Base-by-base conservation (phyloP, 2,329 filamentous ascomycete species). In the Parasarocladium wereldwijsianum region DNA sequence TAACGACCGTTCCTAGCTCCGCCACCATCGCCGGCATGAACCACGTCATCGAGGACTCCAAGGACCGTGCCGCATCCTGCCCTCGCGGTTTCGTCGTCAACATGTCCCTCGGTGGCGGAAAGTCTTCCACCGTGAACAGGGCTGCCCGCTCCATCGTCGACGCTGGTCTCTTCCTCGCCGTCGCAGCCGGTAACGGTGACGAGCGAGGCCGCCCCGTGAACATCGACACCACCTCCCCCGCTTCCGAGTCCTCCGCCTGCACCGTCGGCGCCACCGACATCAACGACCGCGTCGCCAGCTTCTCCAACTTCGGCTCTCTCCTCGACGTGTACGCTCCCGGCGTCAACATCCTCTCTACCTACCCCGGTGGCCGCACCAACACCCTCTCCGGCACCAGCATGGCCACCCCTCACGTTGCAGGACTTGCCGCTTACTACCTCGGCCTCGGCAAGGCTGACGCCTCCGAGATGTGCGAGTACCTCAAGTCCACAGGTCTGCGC, bases 341-440 rank as follows among this genome's bases (percentile, higher is more conserved):
- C 27, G 58, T 64, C 34, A 40, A 55, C 34, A 57, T 68, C 17
- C 39, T 57, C 4, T 61, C 54, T 31, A 46, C 55, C 29, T 59
- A 55, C 34, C 57, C 59, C 18, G 57, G 57, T 32, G 64, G 64
- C 45, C 34, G 40, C 12, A 55, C 37, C 42, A 45, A 62, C 37
- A 57, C 47, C 14, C 45, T 65, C 29, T 59, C 54, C 37, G 63
- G 62, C 32, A 65, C 62, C 32, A 60, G 60, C 21, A 74, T 73
- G 69, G 69, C 72, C 13, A 60, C 63, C 4, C 73, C 72, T 1
- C 71, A 76, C 44, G 60, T 77, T 26, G 62, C 66, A 26, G 74
- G 73, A 20, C 51, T 78, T 2, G 70, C 65, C 7, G 70, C 69
- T 13, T 77, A 76, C 48, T 49, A 77, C 11, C 66, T 77, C 51